Base-by-base conservation (phyloP, 2,329 filamentous ascomycete genomes). In the Leptographium flavum region DNA sequence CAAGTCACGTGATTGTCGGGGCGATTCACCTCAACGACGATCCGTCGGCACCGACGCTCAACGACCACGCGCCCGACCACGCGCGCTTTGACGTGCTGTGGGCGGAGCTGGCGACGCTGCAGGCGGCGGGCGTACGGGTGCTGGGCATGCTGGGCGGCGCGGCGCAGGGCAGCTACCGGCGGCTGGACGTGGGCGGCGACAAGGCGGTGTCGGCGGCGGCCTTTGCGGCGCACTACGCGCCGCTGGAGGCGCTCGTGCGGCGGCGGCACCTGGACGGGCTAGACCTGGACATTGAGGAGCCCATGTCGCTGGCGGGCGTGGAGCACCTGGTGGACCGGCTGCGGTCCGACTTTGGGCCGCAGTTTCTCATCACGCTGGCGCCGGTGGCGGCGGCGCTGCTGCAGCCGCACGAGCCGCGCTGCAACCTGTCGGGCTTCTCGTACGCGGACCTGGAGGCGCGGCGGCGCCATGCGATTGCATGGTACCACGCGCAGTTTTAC, bases 401-500 rank as follows among this genome's bases (percentile, higher is more conserved):
- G 47, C 63, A 69, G 10, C 59, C 67, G 11, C 65, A 72, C 44
- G 64, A 71, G 11, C 59, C 67, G n/a, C 67, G 73, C 45, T 68
- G 74, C 45, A 80, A 83, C 58, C 66, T 92, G 1, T 83, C 77
- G 39, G 85, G 84, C 0, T 90, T 90, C 58, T 73, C 77, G 53
- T 88, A 92, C 58, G 70, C 76, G 27, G 70, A 76, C 32, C 67
- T 90, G 6, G 83, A 90, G 58, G 69, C 70, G 25, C 67, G 72
- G 60, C 67, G 77, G 21, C 79, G 79, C 0, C 57, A 59, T 15
- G 70, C 81, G 49, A 81, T 90, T 21, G 72, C 71, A 1, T 92
- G 83, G 82, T 90, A 90, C 57, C 88, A 90, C 54, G 70, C 81
- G 13, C 85, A 90, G 55, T 88, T 90, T 60, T 90, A 92, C 65